Base-by-base conservation (phyloP, 192 early-diverging fungal genomes). In the Rhizophagus prolifer region DNA sequence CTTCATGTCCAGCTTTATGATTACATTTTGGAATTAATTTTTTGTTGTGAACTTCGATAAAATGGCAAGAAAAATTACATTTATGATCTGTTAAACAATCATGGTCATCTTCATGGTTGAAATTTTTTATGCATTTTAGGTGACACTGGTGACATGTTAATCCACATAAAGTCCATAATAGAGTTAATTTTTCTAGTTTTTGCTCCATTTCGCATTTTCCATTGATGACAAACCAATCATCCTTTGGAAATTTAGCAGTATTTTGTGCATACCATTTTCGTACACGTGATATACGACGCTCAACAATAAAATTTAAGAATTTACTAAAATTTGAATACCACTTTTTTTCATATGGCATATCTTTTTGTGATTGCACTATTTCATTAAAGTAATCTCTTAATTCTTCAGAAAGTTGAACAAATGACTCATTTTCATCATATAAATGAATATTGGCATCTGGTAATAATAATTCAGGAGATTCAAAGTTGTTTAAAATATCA, bases 21-120 rank as follows among this genome's bases (percentile, higher is more conserved):
- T 21, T 46, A 38, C 77, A 78, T 54, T 23, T 21, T 64, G 77
- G 77, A n/a, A 78, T 72, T 16, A 67, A 38, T 63, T 62, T 25
- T 30, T 47, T 26, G 4, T n/a, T 3, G 23, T 78, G 77, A 2
- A 28, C 38, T 31, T 78, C 68, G 1, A 8, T 6, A 44, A 78
- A 74, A 31, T 74, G 41, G n/a, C 77, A 78, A 26, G 0, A 4
- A 34, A 30, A 36, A 58, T 78, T 61, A 44, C 77, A 78, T 50
- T 34, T 23, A 74, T 78, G 77, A 64, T 78, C 59, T 0, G 77
- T 78, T 26, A 78, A 64, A 28, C 77, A 78, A 58, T 74, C 34
- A 63, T 78, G 77, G 10, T 58, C 7, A 1, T 58, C 67, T 25
- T n/a, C 7, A n/a, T 77, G 76, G 38, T 72, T 34, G 28, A 41